Evolutionary conservation across 495 filamentous ascomycete species (phyloP).

Genomic region (Durotheca rogersii): DNA sequence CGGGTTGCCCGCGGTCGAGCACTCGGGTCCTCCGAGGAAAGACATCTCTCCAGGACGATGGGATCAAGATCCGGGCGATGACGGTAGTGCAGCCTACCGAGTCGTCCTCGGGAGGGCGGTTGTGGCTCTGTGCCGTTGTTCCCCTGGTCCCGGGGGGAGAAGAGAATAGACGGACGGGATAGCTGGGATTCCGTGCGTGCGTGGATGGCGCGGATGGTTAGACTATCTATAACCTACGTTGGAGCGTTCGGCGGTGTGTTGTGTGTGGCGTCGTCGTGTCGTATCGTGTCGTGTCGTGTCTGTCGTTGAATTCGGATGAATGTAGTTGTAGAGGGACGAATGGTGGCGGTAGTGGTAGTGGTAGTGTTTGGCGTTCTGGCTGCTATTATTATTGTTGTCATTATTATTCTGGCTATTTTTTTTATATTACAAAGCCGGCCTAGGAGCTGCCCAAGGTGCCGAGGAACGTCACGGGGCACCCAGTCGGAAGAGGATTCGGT

Average conservation of each 20-base stretch:
- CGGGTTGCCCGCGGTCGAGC: slow-evolving; percentile 93
- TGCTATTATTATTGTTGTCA: too few relatives aligned
- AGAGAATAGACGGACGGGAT: too few relatives aligned
- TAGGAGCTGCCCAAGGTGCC: slow-evolving; percentile 24
- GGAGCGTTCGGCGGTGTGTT: not conserved
- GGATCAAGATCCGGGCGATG: not conserved
- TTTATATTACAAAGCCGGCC: too few relatives aligned
- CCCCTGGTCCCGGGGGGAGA: too few relatives aligned
- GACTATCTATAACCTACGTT: not conserved
- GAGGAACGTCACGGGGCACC: slow-evolving; percentile 22
- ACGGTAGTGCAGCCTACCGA: not conserved
- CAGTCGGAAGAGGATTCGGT: slow-evolving; percentile 7
- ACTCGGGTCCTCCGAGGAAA: slow-evolving; percentile 86
- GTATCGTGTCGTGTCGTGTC: not conserved
- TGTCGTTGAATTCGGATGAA: not conserved
- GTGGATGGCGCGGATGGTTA: too few relatives aligned
- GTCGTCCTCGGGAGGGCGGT: slow-evolving; percentile 4
- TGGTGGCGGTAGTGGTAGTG: too few relatives aligned
- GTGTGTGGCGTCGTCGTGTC: not conserved
- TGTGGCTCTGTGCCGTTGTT: too few relatives aligned
- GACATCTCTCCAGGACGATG: slow-evolving; percentile 79
- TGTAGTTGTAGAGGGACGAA: too few relatives aligned
- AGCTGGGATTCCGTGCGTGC: too few relatives aligned
- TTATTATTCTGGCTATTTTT: not conserved
- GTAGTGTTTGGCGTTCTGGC: too few relatives aligned